Evolutionary conservation across 2,329 filamentous ascomycete species (phyloP), one percentile per base, ranked within the genome.

Genomic region (Neopestalotiopsis sp.): DNA sequence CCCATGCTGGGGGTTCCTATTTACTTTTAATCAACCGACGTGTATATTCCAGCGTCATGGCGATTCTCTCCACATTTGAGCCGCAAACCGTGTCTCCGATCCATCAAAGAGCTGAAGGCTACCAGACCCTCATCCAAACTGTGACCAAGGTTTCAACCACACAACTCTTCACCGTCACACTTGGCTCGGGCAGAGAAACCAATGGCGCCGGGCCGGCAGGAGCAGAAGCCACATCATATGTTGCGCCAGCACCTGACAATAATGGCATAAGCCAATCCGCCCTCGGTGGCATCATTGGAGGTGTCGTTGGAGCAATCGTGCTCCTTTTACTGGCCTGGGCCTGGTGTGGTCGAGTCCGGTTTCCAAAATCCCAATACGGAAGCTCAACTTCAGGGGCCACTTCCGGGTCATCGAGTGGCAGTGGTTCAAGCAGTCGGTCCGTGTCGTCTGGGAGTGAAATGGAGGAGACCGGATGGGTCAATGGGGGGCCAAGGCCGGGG

Each of bases 251-350:
- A 12, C 7, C 66, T 2, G 17, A 13, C 3, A 17, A 52, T 4
- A 38, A 38, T 14, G 68, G 68, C 1, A 12, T 70, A 17, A 70
- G 66, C 62, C 69, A 70, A 13, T 66, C 68, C 7, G 63, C 66
- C 1, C 38, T 70, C 12, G 69, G 69, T 30, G 69, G 69, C 42
- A 68, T 68, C 32, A 66, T 70, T 40, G 69, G 69, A 24, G 69
- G 56, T 30, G 66, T 68, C 4, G 69, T 70, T 14, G 66, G 66
- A 3, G 63, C 52, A 13, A 64, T 70, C 42, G 40, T 68, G 10
- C 40, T 68, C 5, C 14, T 68, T 38, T 58, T 70, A n/a, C 14
- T 68, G 4, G 6, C 59, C 7, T 65, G 63, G 40, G 28, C 52
- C 5, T 70, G 66, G 14, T 68, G 66, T 38, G 66, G 69, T 4